A percentile compares a stretch with the other conserved stretches of the same genome.
These are phyloP conservation scores for Kandelia obovata DNA, from an alignment of 345 rosid species.

Conservation along the genomic window DNA sequence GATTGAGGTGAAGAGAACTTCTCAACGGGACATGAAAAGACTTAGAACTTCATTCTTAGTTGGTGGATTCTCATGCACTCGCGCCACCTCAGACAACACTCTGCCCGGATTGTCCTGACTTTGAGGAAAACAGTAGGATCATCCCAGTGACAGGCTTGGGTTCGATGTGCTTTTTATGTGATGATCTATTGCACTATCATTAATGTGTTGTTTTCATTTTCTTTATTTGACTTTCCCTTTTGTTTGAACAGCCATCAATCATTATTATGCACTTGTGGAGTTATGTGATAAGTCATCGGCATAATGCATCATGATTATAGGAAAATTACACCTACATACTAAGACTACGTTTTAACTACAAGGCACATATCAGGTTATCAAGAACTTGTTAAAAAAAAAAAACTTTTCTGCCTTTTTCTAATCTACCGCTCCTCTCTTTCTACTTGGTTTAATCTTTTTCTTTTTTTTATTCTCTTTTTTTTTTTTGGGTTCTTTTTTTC, in stretches of 20 bases:
- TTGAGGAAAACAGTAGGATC: background rate
- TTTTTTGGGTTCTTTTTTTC: too few species aligned
- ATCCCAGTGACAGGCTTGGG: background rate
- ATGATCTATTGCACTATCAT: background rate
- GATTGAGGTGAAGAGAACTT: background rate
- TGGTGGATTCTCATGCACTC: background rate
- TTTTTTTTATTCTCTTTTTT: too few species aligned
- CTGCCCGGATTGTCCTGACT: background rate
- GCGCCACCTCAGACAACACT: background rate
- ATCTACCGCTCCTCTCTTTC: too few species aligned
- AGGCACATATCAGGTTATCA: too few species aligned
- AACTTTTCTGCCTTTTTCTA: too few species aligned
- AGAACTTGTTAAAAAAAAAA: too few species aligned
- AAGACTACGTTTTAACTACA: too few species aligned
- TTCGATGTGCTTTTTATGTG: slow-evolving; percentile 5
- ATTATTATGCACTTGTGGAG: background rate
- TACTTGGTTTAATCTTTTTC: too few species aligned
- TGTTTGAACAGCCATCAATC: background rate
- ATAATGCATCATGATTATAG: too few species aligned
- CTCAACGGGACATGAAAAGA: background rate
- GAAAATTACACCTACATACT: too few species aligned
- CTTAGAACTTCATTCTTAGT: background rate
- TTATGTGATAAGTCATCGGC: too few species aligned
- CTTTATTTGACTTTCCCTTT: background rate
- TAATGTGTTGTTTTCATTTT: too few species aligned